These are phyloP conservation scores for Hygrocybe coccinea DNA, from an alignment of 768 basidiomycete genomes.

Conservation along the genomic window DNA sequence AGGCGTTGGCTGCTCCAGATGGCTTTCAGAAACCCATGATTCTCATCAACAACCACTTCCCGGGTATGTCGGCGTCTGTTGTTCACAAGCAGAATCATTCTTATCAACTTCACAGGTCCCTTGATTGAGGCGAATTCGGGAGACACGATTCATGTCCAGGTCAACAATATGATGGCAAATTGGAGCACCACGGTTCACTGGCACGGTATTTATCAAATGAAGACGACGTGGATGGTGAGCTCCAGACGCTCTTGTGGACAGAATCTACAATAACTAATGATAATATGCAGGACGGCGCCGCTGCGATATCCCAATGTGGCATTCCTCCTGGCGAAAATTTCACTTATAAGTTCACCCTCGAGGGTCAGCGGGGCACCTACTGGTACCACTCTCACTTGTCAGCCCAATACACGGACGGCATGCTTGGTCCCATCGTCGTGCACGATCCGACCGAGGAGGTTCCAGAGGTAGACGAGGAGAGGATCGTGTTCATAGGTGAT, in stretches of 20 bases:
- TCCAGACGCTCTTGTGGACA: background rate
- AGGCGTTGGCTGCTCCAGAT: conserved; percentile 38
- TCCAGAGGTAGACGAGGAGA: conserved; percentile 36
- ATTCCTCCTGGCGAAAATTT: conserved; percentile 46
- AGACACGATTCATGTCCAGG: conserved; percentile 32
- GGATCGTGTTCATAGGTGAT: conserved; percentile 34
- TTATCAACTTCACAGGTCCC: conserved; percentile 13
- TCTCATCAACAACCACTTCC: conserved; percentile 44
- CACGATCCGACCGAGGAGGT: conserved; percentile 34
- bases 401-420: conserved; percentile 44
- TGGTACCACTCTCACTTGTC: conserved; percentile 36
- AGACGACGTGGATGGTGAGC: background rate
- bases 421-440: conserved; percentile 45
- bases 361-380: conserved; percentile 41
- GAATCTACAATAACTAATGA: conserved; percentile 20
- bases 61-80: conserved; percentile 18
- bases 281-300: conserved; percentile 48
- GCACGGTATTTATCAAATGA: background rate
- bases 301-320: conserved; percentile 46
- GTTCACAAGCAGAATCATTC: background rate
- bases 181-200: conserved; percentile 23
- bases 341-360: conserved; percentile 39
- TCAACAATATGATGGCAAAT: conserved; percentile 31
- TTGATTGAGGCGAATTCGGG: conserved; percentile 35
- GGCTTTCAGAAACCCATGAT: conserved; percentile 40